phyloP scores from a whole-genome alignment of 257 asterid species.

The Paraleonurus japonicus region DNA sequence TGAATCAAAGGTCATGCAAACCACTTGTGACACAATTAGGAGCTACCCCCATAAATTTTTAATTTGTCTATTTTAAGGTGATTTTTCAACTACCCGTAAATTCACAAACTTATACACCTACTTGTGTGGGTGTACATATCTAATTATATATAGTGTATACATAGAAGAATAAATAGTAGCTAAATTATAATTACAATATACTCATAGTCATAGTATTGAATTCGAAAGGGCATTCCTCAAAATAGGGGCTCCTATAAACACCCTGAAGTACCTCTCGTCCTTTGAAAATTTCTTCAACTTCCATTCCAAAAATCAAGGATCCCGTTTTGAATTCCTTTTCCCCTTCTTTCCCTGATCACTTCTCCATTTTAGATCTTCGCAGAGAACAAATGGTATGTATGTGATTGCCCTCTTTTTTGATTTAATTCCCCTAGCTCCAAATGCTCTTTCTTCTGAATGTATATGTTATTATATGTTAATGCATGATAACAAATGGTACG shows the following conservation, averaged over 20 bases:
- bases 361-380: constrained; percentile 13
- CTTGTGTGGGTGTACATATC: no score
- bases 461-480: background rate
- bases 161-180: no score
- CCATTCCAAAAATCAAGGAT: constrained; percentile 38
- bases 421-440: background rate
- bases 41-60: no score
- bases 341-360: constrained; percentile 19
- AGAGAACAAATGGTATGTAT: constrained; percentile 38
- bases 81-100: no score
- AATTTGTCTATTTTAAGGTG: no score
- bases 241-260: constrained; percentile 14
- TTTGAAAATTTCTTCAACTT: constrained; percentile 28
- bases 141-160: no score
- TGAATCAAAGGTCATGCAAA: no score
- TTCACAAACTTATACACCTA: no score
- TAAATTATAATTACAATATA: no score
- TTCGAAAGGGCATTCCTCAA: background rate
- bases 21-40: no score
- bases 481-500: constrained; percentile 7
- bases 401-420: background rate
- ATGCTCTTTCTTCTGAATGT: background rate
- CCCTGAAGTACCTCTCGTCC: constrained; percentile 38
- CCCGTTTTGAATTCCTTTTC: constrained; percentile 22
- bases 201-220: background rate